Conservation (phyloP, 1,139 yeast species). For the Geotrichum cucujoidarum region DNA sequence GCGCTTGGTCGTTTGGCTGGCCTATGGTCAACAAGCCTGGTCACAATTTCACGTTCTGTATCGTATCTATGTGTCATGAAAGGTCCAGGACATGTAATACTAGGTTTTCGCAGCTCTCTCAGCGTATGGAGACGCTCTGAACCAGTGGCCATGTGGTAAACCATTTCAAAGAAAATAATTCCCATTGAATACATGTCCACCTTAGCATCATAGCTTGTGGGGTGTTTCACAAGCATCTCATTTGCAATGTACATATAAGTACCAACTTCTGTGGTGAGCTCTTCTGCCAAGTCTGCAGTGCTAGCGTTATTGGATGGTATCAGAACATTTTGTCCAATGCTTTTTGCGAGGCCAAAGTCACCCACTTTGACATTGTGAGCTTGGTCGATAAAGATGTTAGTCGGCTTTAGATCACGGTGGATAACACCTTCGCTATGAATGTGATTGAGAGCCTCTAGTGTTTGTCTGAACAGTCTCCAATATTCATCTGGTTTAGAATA, state of each 20-base stretch:
- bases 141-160: slow-evolving; percentile 72
- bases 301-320: slow-evolving; percentile 30
- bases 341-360: slow-evolving; percentile 91
- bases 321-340: slow-evolving; percentile 49
- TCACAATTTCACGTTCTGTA: slow-evolving; percentile 62
- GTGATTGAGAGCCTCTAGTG: slow-evolving; percentile 84
- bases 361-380: slow-evolving; percentile 88
- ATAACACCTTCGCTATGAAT: slow-evolving; percentile 92
- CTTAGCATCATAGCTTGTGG: slow-evolving; percentile 54
- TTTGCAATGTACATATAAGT: slow-evolving; percentile 89
- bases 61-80: slow-evolving; percentile 50
- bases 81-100: slow-evolving; percentile 61
- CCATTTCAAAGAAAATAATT: slow-evolving; percentile 91
- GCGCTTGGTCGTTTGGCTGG: slow-evolving; percentile 81
- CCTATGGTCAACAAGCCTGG: slow-evolving; percentile 65
- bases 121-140: slow-evolving; percentile 85
- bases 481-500: slow-evolving; percentile 69
- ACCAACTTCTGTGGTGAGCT: slow-evolving; percentile 86
- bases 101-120: slow-evolving; percentile 53
- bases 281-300: slow-evolving; percentile 46
- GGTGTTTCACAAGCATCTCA: slow-evolving; percentile 55
- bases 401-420: slow-evolving; percentile 92
- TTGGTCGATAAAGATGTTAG: slow-evolving; percentile 90
- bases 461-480: slow-evolving; percentile 85
- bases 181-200: slow-evolving; percentile 96